Evolutionary conservation across 768 basidiomycete species (phyloP), one percentile per base, ranked within the genome.

Genomic region (Pleurotus pulmonarius): DNA sequence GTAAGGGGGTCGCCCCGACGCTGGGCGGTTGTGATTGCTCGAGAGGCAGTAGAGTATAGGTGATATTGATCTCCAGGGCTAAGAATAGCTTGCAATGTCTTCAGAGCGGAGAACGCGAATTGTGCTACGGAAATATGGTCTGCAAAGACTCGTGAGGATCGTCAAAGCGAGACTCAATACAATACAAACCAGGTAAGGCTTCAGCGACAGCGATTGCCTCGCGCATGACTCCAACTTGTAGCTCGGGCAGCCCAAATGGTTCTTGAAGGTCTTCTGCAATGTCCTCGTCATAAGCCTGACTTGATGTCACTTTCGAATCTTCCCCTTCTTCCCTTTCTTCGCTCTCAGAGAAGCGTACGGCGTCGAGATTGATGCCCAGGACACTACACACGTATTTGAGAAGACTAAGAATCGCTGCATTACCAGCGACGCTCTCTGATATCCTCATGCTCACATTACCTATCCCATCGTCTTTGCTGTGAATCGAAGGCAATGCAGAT

Each of bases 151-250:
- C 12, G 7, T 46, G 15, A 57, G 38, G 12, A 38, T 22, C 29
- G 25, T 46, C 13, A 38, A 24, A 9, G 41, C 8, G 29, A 43
- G 51, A 11, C 3, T 8, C 18, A 47, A 26, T 8, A 40, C 4
- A 34, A 2, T 3, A 71, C 80, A 54, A 59, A 92, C 94, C 94
- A 56, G 96, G 94, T 20, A 99, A 73, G 12, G 92, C 85, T 69
- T 98, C 93, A 1, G 93, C 91, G 2, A 98, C 86, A 0, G 90
- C 87, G 18, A 98, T 86, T 0, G 94, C 92, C 67, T 98, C 97
- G 38, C 93, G 83, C 18, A 98, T 78, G n/a, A 95, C 85, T 20
- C 93, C 94, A 15, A 98, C 83, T 73, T 97, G 96, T 40, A 99
- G 75, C 67, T 94, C 92, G 2, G 94, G 88, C 96, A 96, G 98